A percentile compares a stretch with the other conserved stretches of the same genome.
phyloP scores from a whole-genome alignment of 768 basidiomycete genomes.

The Termitomyces sp. region DNA sequence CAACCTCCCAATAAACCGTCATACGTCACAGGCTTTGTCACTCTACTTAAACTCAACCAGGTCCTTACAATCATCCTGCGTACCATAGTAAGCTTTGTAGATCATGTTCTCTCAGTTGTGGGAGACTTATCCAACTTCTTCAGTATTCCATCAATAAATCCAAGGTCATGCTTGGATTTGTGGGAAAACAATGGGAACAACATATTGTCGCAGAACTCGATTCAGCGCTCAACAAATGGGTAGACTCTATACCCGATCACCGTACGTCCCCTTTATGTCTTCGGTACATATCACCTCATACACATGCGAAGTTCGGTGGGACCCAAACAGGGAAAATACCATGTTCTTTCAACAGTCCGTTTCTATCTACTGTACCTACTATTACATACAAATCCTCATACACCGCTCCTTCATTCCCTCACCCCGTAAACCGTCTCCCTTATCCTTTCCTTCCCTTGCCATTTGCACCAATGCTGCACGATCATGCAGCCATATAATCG shows the following conservation, averaged over 20 bases:
- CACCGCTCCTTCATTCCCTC: slow-evolving; percentile 77
- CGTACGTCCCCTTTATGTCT: slow-evolving; percentile 26
- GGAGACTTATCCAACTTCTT: slow-evolving; percentile 59
- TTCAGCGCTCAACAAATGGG: slow-evolving; percentile 67
- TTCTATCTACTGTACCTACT: slow-evolving; percentile 39
- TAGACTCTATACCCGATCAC: slow-evolving; percentile 58
- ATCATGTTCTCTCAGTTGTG: neutral
- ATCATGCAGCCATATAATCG: slow-evolving; percentile 75
- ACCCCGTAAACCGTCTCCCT: slow-evolving; percentile 37
- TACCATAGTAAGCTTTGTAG: slow-evolving; percentile 46
- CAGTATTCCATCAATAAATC: slow-evolving; percentile 85
- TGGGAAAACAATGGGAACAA: slow-evolving; percentile 61
- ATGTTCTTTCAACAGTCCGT: slow-evolving; percentile 59
- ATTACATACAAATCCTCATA: slow-evolving; percentile 65
- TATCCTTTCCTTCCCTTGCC: slow-evolving; percentile 62
- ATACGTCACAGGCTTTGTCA: slow-evolving; percentile 47
- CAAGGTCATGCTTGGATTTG: slow-evolving; percentile 57
- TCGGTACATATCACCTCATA: neutral
- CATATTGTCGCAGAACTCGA: slow-evolving; percentile 66
- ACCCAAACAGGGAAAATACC: slow-evolving; percentile 38
- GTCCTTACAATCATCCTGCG: slow-evolving; percentile 59
- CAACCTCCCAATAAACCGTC: slow-evolving; percentile 66
- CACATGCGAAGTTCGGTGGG: slow-evolving; percentile 40
- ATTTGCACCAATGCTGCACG: slow-evolving; percentile 80
- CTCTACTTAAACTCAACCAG: slow-evolving; percentile 52